Evolutionary conservation across 345 rosid species (phyloP).

Genomic region (Citrus sp.): DNA sequence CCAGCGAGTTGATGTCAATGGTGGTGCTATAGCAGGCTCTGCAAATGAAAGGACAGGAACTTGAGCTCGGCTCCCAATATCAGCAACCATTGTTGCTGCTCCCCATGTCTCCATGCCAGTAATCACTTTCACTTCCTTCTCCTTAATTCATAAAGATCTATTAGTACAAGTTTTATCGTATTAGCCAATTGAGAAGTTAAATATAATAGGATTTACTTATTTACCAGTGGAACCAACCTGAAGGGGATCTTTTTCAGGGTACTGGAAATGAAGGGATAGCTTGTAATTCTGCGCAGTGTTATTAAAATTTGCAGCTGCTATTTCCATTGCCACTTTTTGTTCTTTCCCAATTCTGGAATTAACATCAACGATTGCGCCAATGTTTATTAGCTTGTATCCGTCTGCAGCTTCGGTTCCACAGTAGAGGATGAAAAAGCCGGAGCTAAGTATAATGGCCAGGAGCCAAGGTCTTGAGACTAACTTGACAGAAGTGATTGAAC

Average conservation of each 20-base stretch:
- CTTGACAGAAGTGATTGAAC: neutral
- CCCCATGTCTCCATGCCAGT: slow-evolving; percentile 40
- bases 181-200: neutral
- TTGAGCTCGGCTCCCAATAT: slow-evolving; percentile 22
- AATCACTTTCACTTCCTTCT: slow-evolving; percentile 28
- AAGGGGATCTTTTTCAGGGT: slow-evolving; percentile 25
- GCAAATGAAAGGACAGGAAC: slow-evolving; percentile 39
- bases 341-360: slow-evolving; percentile 35
- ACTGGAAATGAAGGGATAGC: slow-evolving; percentile 28
- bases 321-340: slow-evolving; percentile 38
- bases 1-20: slow-evolving; percentile 28
- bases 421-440: neutral
- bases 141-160: neutral
- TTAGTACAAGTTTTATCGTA: neutral
- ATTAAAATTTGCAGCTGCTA: slow-evolving; percentile 37
- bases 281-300: slow-evolving; percentile 9
- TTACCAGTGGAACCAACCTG: slow-evolving; percentile 37
- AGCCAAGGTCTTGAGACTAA: slow-evolving; percentile 6
- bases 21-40: slow-evolving; percentile 27
- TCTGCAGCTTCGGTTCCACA: slow-evolving; percentile 19
- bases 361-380: slow-evolving; percentile 43
- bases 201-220: neutral
- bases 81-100: slow-evolving; percentile 32
- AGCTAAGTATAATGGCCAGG: neutral
- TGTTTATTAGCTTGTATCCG: slow-evolving; percentile 8